phyloP scores from a whole-genome alignment of 169 alveolate genomes.

The Plasmodium sp. region DNA sequence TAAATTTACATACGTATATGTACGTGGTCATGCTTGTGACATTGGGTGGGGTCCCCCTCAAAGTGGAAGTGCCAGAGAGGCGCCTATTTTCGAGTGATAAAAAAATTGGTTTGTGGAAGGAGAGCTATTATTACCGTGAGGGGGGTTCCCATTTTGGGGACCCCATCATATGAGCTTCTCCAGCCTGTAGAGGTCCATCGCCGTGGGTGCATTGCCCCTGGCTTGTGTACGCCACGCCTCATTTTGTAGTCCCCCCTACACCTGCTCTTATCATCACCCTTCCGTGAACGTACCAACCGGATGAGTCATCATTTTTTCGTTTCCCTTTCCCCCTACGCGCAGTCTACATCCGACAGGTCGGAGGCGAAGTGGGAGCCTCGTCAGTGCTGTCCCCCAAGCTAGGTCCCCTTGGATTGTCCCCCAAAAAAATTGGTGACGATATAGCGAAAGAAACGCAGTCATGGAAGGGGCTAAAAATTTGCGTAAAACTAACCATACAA shows the following conservation, averaged over 20 bases:
- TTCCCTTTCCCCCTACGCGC: not conserved
- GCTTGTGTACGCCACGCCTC: not conserved
- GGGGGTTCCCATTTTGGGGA: not conserved
- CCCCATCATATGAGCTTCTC: not conserved
- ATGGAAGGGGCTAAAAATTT: slow-evolving; percentile 97
- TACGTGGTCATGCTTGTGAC: not conserved
- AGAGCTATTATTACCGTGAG: not conserved
- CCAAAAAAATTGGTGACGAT: slow-evolving; percentile 98
- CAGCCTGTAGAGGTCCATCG: not conserved
- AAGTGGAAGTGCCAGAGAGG: not conserved
- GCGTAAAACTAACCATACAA: slow-evolving; percentile 93
- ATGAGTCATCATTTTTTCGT: not conserved
- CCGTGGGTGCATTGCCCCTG: not conserved
- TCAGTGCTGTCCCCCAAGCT: slow-evolving; percentile 98
- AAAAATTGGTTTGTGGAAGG: not conserved
- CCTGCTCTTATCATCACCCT: not conserved
- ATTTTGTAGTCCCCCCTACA: too few species aligned
- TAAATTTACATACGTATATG: not conserved
- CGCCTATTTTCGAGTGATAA: not conserved
- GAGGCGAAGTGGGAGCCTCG: slow-evolving; percentile 98
- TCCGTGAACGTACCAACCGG: not conserved
- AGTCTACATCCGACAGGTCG: slow-evolving; percentile 96
- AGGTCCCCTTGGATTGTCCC: slow-evolving; percentile 98
- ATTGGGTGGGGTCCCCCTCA: not conserved
- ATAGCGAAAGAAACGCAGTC: slow-evolving; percentile 96